These are phyloP conservation scores for Circinella umbellata DNA, from an alignment of 371 early-diverging fungal genomes.

Conservation along the genomic window DNA sequence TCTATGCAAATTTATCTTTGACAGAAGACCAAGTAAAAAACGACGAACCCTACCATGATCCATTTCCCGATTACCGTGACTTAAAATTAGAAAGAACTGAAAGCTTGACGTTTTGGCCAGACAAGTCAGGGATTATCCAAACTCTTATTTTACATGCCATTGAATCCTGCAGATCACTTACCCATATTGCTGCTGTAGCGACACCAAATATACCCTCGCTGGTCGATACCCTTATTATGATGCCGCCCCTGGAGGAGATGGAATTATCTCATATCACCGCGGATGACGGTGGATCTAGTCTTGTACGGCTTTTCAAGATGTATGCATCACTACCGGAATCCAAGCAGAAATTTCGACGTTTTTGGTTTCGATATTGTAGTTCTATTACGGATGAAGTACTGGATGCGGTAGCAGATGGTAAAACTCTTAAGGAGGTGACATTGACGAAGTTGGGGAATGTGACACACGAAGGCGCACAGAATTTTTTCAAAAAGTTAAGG, in stretches of 20 bases:
- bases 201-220: not conserved
- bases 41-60: not conserved
- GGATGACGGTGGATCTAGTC: not conserved
- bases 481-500: not conserved
- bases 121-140: not conserved
- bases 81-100: not conserved
- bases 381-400: not conserved
- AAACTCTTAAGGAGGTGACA: not conserved
- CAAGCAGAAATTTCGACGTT: not conserved
- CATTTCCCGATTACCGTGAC: not conserved
- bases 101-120: conserved; percentile 1
- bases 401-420: not conserved
- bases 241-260: not conserved
- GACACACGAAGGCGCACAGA: not conserved
- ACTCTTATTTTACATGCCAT: not conserved
- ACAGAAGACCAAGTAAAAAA: conserved; percentile 4
- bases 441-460: not conserved
- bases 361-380: conserved; percentile 6
- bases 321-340: not conserved
- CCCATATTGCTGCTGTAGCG: not conserved
- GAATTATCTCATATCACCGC: not conserved
- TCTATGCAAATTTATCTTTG: not conserved
- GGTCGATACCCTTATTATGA: not conserved
- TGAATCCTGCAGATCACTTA: not conserved
- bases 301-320: not conserved